A percentile compares a stretch with the other conserved stretches of the same genome.
These are phyloP conservation scores for Exophiala oligosperma DNA, from an alignment of 2,329 filamentous ascomycete species.

Conservation along the genomic window DNA sequence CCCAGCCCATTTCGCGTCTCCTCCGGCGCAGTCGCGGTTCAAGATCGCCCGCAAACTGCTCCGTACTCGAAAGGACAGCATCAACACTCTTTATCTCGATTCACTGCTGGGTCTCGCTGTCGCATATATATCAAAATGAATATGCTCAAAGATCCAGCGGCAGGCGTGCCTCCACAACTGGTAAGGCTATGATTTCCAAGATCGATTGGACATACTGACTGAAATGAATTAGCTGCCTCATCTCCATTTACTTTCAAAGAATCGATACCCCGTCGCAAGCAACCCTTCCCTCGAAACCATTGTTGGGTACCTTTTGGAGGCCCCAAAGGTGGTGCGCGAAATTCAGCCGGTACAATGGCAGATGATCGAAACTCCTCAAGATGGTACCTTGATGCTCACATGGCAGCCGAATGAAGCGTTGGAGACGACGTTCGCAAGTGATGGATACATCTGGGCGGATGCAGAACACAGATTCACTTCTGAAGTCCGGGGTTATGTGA, in stretches of 20 bases:
- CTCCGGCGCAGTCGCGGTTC: constrained; percentile 9
- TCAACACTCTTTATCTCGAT: neutral
- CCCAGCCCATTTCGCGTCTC: constrained; percentile 8
- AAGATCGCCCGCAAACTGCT: neutral
- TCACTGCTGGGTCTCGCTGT: neutral
- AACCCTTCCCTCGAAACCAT: constrained; percentile 74
- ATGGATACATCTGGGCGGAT: constrained; percentile 90
- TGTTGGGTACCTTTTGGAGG: constrained; percentile 78
- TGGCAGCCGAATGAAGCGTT: constrained; percentile 81
- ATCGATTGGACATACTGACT: constrained; percentile 5
- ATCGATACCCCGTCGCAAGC: constrained; percentile 73
- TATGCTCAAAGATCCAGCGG: constrained; percentile 47
- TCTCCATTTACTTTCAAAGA: constrained; percentile 83
- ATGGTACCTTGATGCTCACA: constrained; percentile 79
- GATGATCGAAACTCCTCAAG: constrained; percentile 77
- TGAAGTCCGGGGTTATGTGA: constrained; percentile 68
- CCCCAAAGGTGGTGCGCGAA: constrained; percentile 82
- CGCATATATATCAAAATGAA: constrained; percentile 12
- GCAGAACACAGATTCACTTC: constrained; percentile 75
- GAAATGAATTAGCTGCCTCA: constrained; percentile 67
- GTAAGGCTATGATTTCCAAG: constrained; percentile 32
- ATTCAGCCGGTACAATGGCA: constrained; percentile 89
- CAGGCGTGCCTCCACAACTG: constrained; percentile 47
- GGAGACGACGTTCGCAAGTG: constrained; percentile 76
- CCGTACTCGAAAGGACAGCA: neutral